Base-by-base conservation (phyloP, 208 protist species). In the Giardia muris region DNA sequence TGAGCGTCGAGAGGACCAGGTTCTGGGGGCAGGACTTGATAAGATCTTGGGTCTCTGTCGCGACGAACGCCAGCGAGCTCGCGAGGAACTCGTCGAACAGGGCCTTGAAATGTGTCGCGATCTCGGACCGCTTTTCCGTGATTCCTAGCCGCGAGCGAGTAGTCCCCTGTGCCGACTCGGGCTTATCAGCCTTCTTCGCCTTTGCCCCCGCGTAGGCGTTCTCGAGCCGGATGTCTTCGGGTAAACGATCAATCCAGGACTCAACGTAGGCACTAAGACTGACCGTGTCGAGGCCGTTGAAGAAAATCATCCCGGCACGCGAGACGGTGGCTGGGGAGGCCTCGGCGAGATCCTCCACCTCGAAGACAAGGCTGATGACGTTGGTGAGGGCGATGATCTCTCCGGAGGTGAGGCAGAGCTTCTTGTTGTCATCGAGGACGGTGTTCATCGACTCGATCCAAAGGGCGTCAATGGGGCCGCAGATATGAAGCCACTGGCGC, bases 401-500 rank as follows among this genome's bases (percentile, higher is more conserved):
- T 96, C 47, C 96, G 96, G 46, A 97, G 93, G 97, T 96, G 22
- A 99, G 95, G 94, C 97, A 99, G 0, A 99, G 95, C 92, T 98
- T 96, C 95, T 98, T 98, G 95, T 98, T 98, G 94, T 99, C 98
- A 94, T 99, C 98, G 2, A 99, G 95, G 0, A 99, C 97, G 2
- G 97, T 98, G 95, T 99, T 99, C 97, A 99, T 97, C 93, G 97
- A 98, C 94, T 99, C 98, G 96, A 99, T 99, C 97, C 98, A 99
- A 4, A 99, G 92, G 0, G 98, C 96, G 94, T 99, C 98, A 39
- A 99, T 97, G 45, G 97, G 97, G 10, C 98, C 98, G 95, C 98
- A 97, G 94, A 98, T 98, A 86, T 98, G 95, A 87, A 98, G 94
- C 97, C 97, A 98, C 67, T 98, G 96, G n/a, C 92, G 87, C 46